phyloP scores from a whole-genome alignment of 225 moss, liverwort and hornwort species.

The Pseudoscleropodium purum region DNA sequence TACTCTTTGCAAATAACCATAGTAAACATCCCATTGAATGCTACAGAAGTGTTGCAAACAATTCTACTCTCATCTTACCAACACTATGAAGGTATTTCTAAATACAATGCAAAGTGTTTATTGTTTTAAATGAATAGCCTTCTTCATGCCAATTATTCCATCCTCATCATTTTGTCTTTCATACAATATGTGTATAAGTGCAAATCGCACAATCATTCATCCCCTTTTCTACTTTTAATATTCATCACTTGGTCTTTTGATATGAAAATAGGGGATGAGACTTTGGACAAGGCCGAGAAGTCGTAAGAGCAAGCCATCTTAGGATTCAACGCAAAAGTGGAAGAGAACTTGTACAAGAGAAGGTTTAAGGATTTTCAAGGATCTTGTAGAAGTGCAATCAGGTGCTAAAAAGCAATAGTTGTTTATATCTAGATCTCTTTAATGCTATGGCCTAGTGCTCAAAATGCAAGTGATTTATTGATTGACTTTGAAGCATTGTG shows the following conservation, averaged over 20 bases:
- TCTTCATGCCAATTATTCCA: neutral
- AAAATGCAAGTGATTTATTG: neutral
- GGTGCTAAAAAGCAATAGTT: neutral
- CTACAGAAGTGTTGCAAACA: neutral
- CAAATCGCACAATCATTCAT: neutral
- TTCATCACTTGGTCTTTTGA: too few species aligned
- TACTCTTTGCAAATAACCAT: accelerated
- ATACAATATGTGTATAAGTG: neutral
- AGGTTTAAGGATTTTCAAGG: neutral
- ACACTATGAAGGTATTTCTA: neutral
- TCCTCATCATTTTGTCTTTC: neutral
- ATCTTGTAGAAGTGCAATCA: neutral
- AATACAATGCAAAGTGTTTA: neutral
- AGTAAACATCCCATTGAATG: neutral
- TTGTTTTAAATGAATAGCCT: neutral
- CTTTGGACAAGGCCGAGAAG: neutral
- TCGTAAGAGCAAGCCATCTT: neutral
- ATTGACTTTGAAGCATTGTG: neutral
- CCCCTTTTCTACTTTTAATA: accelerated
- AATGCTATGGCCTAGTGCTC: accelerated
- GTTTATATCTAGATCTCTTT: accelerated
- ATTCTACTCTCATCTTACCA: accelerated
- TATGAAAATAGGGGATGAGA: neutral
- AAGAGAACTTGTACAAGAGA: neutral
- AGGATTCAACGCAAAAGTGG: accelerated